Evolutionary conservation across 306 rosid species (phyloP), one percentile per base, ranked within the genome.

Genomic region (Acacia confusa): DNA sequence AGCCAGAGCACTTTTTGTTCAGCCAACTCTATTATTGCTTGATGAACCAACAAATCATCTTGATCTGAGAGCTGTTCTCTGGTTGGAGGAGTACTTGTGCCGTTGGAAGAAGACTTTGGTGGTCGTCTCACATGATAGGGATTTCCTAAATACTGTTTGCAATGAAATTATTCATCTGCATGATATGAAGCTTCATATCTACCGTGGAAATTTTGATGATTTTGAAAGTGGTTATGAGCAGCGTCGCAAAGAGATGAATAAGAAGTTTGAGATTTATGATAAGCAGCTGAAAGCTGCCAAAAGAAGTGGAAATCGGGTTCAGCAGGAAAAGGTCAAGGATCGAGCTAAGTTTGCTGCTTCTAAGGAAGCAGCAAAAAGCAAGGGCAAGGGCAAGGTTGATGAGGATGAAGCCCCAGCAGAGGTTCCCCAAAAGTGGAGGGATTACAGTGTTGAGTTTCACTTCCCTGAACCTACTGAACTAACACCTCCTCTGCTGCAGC

Each of bases 381-480:
- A 84, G 71, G 81, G 72, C 67, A 88, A 84, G 83, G 83, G 64
- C 52, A 79, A 79, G 34, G 85, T 28, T n/a, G 91, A 85, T 70
- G 88, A 81, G 47, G 89, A 80, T 66, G 85, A 85, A 7, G 61
- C 83, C 48, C 83, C 82, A 30, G 70, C 45, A 19, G 91, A 88
- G 71, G 89, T 81, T 78, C 88, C 88, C 14, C 78, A 79, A 70
- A 89, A 89, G 77, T 87, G 93, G 93, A 85, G 84, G 75, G 93
- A 87, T 76, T 84, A 88, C 81, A 90, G 85, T 50, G 88, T 84
- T 50, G 90, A 86, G 82, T 88, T 88, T 80, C 90, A 82, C 77
- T 88, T 90, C 66, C 94, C 92, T 14, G 92, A 88, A 80, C 92
- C 92, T 47, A 87, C 92, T 27, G 88, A 90, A 79, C 92, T 90